phyloP scores from a whole-genome alignment of 108 stramenopile genomes.

The Pseudonitzschia delicatissima region DNA sequence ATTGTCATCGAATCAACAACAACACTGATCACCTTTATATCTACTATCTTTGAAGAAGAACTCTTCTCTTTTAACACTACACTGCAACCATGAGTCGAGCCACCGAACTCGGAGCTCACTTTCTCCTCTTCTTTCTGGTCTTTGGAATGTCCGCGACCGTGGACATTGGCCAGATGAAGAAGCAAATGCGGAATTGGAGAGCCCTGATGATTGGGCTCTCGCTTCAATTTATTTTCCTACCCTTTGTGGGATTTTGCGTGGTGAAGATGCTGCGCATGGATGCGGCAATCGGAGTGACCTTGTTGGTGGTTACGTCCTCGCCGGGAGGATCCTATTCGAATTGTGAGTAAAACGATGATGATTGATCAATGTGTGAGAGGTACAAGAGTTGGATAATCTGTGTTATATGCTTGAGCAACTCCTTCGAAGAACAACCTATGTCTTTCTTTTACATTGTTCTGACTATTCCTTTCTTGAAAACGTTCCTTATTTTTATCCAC shows the following conservation, averaged over 20 bases:
- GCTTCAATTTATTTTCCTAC: slow-evolving; percentile 78
- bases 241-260: slow-evolving; percentile 73
- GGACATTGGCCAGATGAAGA: slow-evolving; percentile 40
- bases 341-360: slow-evolving; percentile 53
- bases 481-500: not conserved
- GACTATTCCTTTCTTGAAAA: not conserved
- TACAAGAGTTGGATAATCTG: too few species aligned
- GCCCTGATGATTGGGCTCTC: slow-evolving; percentile 49
- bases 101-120: slow-evolving; percentile 33
- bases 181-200: slow-evolving; percentile 51
- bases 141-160: slow-evolving; percentile 77
- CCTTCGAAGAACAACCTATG: too few species aligned
- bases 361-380: too few species aligned
- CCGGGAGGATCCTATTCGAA: slow-evolving; percentile 89
- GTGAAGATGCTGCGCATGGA: slow-evolving; percentile 51
- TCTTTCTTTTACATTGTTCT: too few species aligned
- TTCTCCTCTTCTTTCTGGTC: slow-evolving; percentile 65
- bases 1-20: too few species aligned
- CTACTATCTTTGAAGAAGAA: too few species aligned
- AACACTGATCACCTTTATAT: too few species aligned
- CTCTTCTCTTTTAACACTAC: too few species aligned
- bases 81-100: slow-evolving; percentile 7
- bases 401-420: too few species aligned
- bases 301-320: slow-evolving; percentile 77
- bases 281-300: slow-evolving; percentile 58